Evolutionary conservation across 768 basidiomycete species (phyloP).

Genomic region (Suillus lakei): DNA sequence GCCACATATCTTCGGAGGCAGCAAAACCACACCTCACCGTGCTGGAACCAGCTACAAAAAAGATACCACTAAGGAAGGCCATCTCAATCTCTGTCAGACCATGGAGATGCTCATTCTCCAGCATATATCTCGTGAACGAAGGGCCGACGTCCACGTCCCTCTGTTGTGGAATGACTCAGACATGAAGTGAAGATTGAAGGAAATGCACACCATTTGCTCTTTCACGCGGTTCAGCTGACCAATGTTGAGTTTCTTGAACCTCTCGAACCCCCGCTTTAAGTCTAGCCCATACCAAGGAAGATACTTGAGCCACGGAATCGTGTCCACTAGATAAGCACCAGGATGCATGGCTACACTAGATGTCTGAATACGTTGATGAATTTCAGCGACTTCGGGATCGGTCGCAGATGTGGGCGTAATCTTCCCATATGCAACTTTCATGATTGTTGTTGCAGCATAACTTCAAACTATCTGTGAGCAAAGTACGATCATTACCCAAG

Average conservation of each 20-base stretch:
- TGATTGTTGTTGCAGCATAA: background rate
- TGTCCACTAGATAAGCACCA: conserved; percentile 55
- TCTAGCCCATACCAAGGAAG: conserved; percentile 30
- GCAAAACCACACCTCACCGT: conserved; percentile 31
- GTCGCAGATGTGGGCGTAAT: conserved; percentile 43
- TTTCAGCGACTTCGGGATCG: background rate
- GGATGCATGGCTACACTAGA: conserved; percentile 42
- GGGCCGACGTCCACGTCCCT: conserved; percentile 25
- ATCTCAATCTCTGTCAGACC: conserved; percentile 38
- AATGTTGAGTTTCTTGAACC: too few species aligned
- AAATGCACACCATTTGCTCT: conserved; percentile 30
- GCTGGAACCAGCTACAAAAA: conserved; percentile 48
- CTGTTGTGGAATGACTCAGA: conserved; percentile 19
- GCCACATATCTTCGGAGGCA: background rate
- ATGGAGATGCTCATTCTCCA: conserved; percentile 40
- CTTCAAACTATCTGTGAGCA: background rate
- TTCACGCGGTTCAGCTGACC: conserved; percentile 33
- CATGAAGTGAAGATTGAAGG: background rate
- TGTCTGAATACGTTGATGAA: background rate
- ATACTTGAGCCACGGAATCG: conserved; percentile 48
- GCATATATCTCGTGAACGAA: conserved; percentile 42
- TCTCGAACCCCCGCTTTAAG: conserved; percentile 8
- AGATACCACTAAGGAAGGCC: conserved; percentile 44
- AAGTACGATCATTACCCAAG: background rate
- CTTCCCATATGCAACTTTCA: too few species aligned